Evolutionary conservation across 352 stramenopile genomes (phyloP), one percentile per base, ranked within the genome.

Genomic region (Pythium aquatile): DNA sequence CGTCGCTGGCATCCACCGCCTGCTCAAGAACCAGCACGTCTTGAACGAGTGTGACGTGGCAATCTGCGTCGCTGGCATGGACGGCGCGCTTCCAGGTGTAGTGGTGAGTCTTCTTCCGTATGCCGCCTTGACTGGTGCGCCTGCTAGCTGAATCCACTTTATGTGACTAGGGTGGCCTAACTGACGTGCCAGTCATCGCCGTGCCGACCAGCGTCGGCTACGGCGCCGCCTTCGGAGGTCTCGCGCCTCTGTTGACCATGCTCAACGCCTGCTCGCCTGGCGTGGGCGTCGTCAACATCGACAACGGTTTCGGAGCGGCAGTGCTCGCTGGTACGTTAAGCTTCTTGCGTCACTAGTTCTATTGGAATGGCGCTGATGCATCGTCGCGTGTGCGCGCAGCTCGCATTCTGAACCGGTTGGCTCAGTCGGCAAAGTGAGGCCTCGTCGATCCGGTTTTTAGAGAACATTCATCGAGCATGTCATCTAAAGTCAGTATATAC

Each of bases 241-340:
- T 99, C 10, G 96, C 93, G 55, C 96, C 97, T 0, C 77, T 99
- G 49, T 75, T 99, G 17, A 99, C 97, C 10, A 99, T 99, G 96
- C 79, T 99, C 35, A 99, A 99, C 74, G 95, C 90, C 20, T 99
- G 97, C 71, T 97, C 94, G 46, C 97, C 97, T 14, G 97, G 97
- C n/a, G 96, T 99, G 2, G 93, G 91, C n/a, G 96, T 99, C 40
- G 94, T 99, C n/a, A 99, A 99, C 74, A 98, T 99, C 64, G 97
- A 99, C 76, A 99, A 99, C 70, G 97, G 97, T 37, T 99, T 99
- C 77, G 97, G 97, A 6, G 97, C 93, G 5, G 97, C 97, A 9
- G 94, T 97, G 1, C 87, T 98, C 29, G 97, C 96, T 75, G 81
- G 86, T 94, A 68, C 62, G 66, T 44, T 13, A 28, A 16, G 3